Evolutionary conservation across 225 moss, liverwort and hornwort species (phyloP).

Genomic region (Bryoerythrophyllum caledonicum): DNA sequence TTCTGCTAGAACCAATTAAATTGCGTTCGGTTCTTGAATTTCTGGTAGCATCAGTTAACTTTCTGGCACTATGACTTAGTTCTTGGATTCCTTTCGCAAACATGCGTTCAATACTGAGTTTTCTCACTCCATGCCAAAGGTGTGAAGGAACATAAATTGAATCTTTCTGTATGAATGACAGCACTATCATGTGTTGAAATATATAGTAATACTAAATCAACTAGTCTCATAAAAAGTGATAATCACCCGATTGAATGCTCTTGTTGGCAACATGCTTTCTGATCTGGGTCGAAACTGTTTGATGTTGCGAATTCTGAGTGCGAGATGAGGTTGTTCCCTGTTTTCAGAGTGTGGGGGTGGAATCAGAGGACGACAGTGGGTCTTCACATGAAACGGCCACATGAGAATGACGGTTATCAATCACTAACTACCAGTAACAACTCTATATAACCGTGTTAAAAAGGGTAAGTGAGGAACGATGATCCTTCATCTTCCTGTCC

Average conservation of each 20-base stretch:
- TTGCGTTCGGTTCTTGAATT: too few species aligned
- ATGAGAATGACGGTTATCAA: slow-evolving; percentile 20
- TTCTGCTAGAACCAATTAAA: too few species aligned
- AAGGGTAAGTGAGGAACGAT: too few species aligned
- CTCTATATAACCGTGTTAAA: too few species aligned
- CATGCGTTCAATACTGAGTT: neutral
- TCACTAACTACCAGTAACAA: slow-evolving; percentile 21
- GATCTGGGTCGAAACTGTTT: neutral
- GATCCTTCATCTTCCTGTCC: neutral
- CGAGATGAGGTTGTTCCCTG: neutral
- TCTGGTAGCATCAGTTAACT: too few species aligned
- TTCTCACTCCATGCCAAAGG: neutral
- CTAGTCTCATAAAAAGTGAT: neutral
- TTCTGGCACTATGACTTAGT: too few species aligned
- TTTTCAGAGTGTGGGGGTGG: neutral
- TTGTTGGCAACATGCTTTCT: neutral
- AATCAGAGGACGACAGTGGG: slow-evolving; percentile 12
- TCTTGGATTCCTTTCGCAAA: neutral
- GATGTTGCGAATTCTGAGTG: neutral
- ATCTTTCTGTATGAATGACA: neutral
- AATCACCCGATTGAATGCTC: neutral
- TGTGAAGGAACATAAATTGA: neutral
- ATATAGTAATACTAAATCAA: neutral
- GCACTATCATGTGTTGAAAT: neutral
- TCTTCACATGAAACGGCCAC: slow-evolving; percentile 32